phyloP scores from a whole-genome alignment of 176 grass and related monocot species.

The Ampelocalamus luodianensis region DNA sequence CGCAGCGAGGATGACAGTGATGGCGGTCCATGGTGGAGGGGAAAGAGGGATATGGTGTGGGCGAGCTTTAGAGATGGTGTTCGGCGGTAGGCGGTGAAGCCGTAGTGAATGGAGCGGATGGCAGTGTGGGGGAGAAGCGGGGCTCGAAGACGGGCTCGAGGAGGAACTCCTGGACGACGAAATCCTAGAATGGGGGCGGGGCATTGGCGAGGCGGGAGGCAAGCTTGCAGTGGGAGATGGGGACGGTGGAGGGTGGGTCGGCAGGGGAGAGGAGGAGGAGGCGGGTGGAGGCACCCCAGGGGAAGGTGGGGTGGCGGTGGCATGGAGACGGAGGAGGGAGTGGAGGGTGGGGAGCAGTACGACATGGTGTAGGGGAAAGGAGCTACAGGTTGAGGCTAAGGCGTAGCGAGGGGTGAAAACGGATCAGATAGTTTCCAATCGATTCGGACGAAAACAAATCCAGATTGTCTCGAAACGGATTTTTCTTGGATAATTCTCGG shows the following conservation, averaged over 20 bases:
- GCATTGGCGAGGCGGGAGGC: slow-evolving; percentile 56
- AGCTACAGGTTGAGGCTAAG: background rate
- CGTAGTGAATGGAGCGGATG: slow-evolving; percentile 76
- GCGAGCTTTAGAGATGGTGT: too few relatives aligned
- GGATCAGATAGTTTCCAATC: too few relatives aligned
- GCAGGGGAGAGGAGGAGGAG: slow-evolving; percentile 81
- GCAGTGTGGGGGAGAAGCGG: slow-evolving; percentile 77
- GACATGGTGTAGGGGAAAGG: slow-evolving; percentile 67
- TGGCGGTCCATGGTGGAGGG: too few relatives aligned
- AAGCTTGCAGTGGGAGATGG: slow-evolving; percentile 78
- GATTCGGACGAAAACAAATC: too few relatives aligned
- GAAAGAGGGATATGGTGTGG: too few relatives aligned
- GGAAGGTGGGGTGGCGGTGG: slow-evolving; percentile 59
- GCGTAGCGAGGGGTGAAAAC: too few relatives aligned
- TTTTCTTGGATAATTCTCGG: too few relatives aligned
- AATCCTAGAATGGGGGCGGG: slow-evolving; percentile 78
- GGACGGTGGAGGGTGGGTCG: slow-evolving; percentile 69
- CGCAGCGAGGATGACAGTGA: too few relatives aligned
- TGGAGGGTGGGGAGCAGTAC: slow-evolving; percentile 71
- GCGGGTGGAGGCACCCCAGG: slow-evolving; percentile 78
- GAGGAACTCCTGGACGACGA: slow-evolving; percentile 82
- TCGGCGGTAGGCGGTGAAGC: slow-evolving; percentile 69
- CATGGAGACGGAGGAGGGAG: slow-evolving; percentile 73
- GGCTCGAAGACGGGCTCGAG: slow-evolving; percentile 86
- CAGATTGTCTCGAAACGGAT: too few relatives aligned